Percentiles rank a stretch among this genome's conserved stretches.
Evolutionary conservation across 2,329 filamentous ascomycete genomes (phyloP).

Genomic region (Fusarium caatingaense): DNA sequence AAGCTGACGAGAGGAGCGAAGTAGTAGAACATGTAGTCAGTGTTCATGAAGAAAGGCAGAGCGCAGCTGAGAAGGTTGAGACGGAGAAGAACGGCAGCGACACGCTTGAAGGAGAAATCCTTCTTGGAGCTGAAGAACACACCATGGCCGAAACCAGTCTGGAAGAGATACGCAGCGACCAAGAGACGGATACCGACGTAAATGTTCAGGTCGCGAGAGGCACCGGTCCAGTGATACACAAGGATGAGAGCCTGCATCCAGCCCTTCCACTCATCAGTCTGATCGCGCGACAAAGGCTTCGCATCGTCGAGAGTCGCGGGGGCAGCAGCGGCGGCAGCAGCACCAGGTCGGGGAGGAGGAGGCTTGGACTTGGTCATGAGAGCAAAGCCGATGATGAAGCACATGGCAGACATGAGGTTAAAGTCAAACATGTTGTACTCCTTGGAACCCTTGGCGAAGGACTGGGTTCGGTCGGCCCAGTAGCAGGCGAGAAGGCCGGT

Average conservation of each 20-base stretch:
- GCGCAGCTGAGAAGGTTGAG: constrained; percentile 66
- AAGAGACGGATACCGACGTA: constrained; percentile 66
- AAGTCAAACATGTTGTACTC: constrained; percentile 41
- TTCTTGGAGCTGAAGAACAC: constrained; percentile 65
- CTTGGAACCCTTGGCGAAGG: constrained; percentile 46
- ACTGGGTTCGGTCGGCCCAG: constrained; percentile 47
- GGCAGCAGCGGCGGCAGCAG: neutral
- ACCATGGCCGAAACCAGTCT: constrained; percentile 71
- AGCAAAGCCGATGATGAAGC: constrained; percentile 27
- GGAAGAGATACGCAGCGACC: constrained; percentile 71
- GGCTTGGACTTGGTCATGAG: constrained; percentile 39
- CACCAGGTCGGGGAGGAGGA: constrained; percentile 15
- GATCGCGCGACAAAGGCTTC: constrained; percentile 55
- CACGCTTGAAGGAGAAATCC: constrained; percentile 66
- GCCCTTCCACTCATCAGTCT: constrained; percentile 74
- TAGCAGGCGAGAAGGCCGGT: constrained; percentile 45
- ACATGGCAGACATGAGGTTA: constrained; percentile 31
- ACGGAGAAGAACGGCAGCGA: constrained; percentile 63
- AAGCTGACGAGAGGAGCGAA: constrained; percentile 69
- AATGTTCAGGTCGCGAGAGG: constrained; percentile 59
- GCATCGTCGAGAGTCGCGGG: constrained; percentile 33
- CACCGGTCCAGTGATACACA: constrained; percentile 66
- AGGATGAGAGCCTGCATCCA: constrained; percentile 68
- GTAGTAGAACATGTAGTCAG: constrained; percentile 64
- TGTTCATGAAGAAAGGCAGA: constrained; percentile 67